Base-by-base conservation (phyloP, 441 rosid genomes). In the Erodium trifolium region DNA sequence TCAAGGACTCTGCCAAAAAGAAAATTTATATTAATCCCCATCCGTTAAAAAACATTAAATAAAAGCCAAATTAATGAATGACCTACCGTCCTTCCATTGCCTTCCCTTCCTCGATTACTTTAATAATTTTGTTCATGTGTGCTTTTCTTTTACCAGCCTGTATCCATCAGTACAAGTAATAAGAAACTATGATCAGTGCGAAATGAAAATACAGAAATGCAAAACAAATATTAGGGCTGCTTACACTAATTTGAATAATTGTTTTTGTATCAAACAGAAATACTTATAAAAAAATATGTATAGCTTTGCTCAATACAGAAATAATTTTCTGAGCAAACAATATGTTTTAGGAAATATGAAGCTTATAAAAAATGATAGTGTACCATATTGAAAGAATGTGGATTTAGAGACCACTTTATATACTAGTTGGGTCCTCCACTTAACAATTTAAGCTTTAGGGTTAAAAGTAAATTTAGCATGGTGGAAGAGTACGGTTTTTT, bases 1-100 rank as follows among this genome's bases (percentile, higher is more conserved):
- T 86, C 88, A 67, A 78, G 80, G 72, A 55, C 73, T 80, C 88
- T 84, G 83, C 76, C 74, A 73, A 72, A 45, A 59, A 63, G 76
- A 39, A 43, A 53, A 7, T 43, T 3, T 12, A 59, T 41, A 68
- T 53, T 23, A 35, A 41, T 69, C 72, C 47, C 70, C 64, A 59
- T 19, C 11, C 57, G 8, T 16, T 37, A 9, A 39, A 35, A 17
- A 37, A 37, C 41, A 31, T 31, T 31, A 31, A 31, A 3, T 31
- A 31, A 31, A 31, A 31, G 34, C 34, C 34, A 27, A 66, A 23
- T 16, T 27, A 9, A 17, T 3, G 27, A 68, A 31, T 31, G 70
- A 14, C 82, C 70, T 76, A 84, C 90, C 82, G 60, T 75, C 63
- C 72, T 71, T 82, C 82, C 39, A 31, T 67, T 63, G 68, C 71